A percentile compares a stretch with the other conserved stretches of the same genome.
Evolutionary conservation across 2,329 filamentous ascomycete genomes (phyloP).

Genomic region (Penicillium sp.): DNA sequence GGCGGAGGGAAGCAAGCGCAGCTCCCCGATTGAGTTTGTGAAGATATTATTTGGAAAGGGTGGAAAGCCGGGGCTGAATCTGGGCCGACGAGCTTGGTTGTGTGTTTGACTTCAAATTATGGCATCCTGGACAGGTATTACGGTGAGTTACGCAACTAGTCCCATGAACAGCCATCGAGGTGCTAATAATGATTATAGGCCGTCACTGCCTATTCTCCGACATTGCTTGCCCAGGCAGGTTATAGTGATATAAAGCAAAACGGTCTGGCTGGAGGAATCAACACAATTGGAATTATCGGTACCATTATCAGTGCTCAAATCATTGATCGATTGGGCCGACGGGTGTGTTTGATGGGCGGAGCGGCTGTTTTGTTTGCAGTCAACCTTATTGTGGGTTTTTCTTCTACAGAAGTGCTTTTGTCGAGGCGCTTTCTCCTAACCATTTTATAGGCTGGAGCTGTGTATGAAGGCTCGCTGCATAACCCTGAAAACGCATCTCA

Average conservation of each 20-base stretch:
- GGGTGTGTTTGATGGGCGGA: slow-evolving; percentile 43
- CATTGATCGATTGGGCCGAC: slow-evolving; percentile 51
- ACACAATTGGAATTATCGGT: slow-evolving; percentile 53
- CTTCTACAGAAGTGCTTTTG: neutral
- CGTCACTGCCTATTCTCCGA: slow-evolving; percentile 39
- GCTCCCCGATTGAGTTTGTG: slow-evolving; percentile 40
- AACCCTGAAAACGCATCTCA: slow-evolving; percentile 36
- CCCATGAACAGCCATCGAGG: neutral
- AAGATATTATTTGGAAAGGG: slow-evolving; percentile 39
- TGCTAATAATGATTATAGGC: slow-evolving; percentile 33
- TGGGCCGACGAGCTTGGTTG: slow-evolving; percentile 44
- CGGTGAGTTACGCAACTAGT: slow-evolving; percentile 29
- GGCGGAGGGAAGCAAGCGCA: slow-evolving; percentile 30
- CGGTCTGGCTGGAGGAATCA: slow-evolving; percentile 51
- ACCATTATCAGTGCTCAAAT: slow-evolving; percentile 53
- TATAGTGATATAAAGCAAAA: slow-evolving; percentile 42
- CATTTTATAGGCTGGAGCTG: slow-evolving; percentile 35
- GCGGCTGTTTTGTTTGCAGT: slow-evolving; percentile 41
- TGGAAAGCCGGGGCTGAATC: slow-evolving; percentile 31
- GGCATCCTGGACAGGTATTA: slow-evolving; percentile 47
- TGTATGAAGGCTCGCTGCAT: slow-evolving; percentile 44
- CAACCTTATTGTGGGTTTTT: slow-evolving; percentile 39
- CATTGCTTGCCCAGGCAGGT: slow-evolving; percentile 30
- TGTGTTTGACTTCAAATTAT: slow-evolving; percentile 49
- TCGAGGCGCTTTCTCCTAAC: slow-evolving; percentile 7